Evolutionary conservation across 805 yeast genomes (phyloP), one percentile per base, ranked within the genome.

Genomic region (Hanseniaspora nectarophila): DNA sequence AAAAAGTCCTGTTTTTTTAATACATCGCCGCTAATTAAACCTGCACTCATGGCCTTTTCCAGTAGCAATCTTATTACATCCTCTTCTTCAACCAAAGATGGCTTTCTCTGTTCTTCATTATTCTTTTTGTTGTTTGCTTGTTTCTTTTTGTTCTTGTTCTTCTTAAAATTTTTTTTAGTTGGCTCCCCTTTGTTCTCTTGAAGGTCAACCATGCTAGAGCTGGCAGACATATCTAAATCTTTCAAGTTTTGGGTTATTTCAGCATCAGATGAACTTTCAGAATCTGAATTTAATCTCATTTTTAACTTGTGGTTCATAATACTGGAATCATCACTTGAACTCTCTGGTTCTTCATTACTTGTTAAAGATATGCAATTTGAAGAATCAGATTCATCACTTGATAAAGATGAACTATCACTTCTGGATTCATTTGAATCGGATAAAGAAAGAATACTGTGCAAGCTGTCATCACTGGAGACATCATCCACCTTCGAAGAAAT

Each of bases 1-100:
- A 42, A 34, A 16, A 33, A 37, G 5, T 49, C 45, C 18, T 49
- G 45, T 21, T 42, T 49, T 18, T 40, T 32, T 8, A 38, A 16
- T 4, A 39, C 39, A n/a, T 42, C 53, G 8, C 44, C 20, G 24
- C 46, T 49, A 18, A 49, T 18, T 12, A 49, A 21, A 13, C 53
- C 53, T 15, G 46, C 53, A 33, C 43, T 42, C 28, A 49, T 44
- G 13, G 53, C 53, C 28, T 49, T 49, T 16, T 49, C 53, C 29
- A 49, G 16, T 8, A 49, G 38, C 8, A 49, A 10, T 21, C 44
- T 49, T 15, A 49, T 31, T 13, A 49, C 53, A 15, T 42, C 26
- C 7, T 20, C n/a, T n/a, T 49, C 46, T 10, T 49, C 43, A 24
- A 49, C 20, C 16, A 10, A 26, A 24, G 20, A 5, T 12, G 9